Evolutionary conservation across 495 filamentous ascomycete species (phyloP).

Genomic region (Cenococcum geophilum): DNA sequence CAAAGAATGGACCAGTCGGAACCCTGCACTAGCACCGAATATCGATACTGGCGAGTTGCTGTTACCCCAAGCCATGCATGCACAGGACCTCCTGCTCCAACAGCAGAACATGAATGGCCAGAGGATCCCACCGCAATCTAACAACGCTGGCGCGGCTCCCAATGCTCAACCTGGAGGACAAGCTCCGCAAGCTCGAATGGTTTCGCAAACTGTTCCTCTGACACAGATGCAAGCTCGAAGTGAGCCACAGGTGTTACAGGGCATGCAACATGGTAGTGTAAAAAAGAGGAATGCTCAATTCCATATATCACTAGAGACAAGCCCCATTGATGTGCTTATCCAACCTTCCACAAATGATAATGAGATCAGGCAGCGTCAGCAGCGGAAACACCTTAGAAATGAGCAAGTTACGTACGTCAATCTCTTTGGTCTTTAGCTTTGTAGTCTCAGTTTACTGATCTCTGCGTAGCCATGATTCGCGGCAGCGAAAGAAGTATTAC

Average conservation of each 20-base stretch:
- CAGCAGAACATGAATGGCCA: slow-evolving; percentile 2
- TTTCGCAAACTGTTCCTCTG: slow-evolving; percentile 15
- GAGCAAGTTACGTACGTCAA: too few species aligned
- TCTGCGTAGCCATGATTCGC: too few species aligned
- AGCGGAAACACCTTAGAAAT: too few species aligned
- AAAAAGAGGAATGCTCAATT: too few species aligned
- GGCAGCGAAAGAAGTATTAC: too few species aligned
- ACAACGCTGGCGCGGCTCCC: not conserved
- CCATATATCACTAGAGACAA: too few species aligned
- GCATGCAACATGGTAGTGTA: not conserved
- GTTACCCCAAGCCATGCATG: slow-evolving; percentile 22
- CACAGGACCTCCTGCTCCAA: slow-evolving; percentile 18
- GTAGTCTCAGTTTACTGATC: too few species aligned
- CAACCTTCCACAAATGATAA: too few species aligned
- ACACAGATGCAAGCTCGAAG: slow-evolving; percentile 6
- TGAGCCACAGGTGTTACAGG: slow-evolving; percentile 7
- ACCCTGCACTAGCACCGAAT: slow-evolving; percentile 14
- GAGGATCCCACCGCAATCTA: slow-evolving; percentile 16
- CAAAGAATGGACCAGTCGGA: slow-evolving; percentile 25
- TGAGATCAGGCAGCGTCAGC: too few species aligned
- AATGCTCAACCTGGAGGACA: slow-evolving; percentile 18
- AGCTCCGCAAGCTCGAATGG: slow-evolving; percentile 33
- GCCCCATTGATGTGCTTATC: too few species aligned
- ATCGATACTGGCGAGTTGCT: slow-evolving; percentile 13
- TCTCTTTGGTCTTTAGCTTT: too few species aligned